These are phyloP conservation scores for Aspergillus sp. DNA, from an alignment of 2,329 filamentous ascomycete species.

Conservation along the genomic window DNA sequence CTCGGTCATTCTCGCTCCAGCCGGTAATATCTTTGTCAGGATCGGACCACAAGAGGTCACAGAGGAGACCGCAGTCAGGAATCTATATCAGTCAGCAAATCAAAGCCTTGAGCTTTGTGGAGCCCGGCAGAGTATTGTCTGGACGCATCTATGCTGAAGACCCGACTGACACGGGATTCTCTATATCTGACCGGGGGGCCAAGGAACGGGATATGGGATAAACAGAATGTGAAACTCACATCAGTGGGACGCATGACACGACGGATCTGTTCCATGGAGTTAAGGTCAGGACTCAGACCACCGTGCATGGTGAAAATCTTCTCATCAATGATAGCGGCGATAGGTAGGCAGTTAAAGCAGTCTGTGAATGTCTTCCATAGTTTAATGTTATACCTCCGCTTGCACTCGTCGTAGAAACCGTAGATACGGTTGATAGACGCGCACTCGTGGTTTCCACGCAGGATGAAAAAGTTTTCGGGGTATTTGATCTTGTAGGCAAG, in stretches of 20 bases:
- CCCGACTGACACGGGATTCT: neutral
- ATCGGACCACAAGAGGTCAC: slow-evolving; percentile 97
- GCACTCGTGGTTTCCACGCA: slow-evolving; percentile 98
- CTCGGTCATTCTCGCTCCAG: slow-evolving; percentile 98
- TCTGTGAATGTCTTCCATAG: slow-evolving; percentile 99
- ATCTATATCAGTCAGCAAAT: slow-evolving; percentile 64
- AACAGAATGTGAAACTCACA: slow-evolving; percentile 60
- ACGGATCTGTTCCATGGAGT: slow-evolving; percentile 99
- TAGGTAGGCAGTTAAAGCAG: slow-evolving; percentile 98
- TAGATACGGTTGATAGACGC: slow-evolving; percentile 99
- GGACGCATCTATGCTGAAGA: slow-evolving; percentile 3
- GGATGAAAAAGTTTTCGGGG: slow-evolving; percentile 98
- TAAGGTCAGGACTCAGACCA: slow-evolving; percentile 91
- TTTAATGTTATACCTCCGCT: slow-evolving; percentile 98
- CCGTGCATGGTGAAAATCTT: slow-evolving; percentile 99
- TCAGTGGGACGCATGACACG: slow-evolving; percentile 98
- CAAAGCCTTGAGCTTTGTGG: slow-evolving; percentile 33
- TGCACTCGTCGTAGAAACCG: slow-evolving; percentile 99
- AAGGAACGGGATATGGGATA: neutral
- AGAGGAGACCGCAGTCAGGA: slow-evolving; percentile 94
- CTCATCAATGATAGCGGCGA: slow-evolving; percentile 98
- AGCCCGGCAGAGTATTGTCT: slow-evolving; percentile 22
- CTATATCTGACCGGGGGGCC: neutral
- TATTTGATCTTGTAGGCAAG: slow-evolving; percentile 99
- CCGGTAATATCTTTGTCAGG: slow-evolving; percentile 99